Evolutionary conservation across 192 early-diverging fungal species (phyloP).

Genomic region (Rhizoclosmatium globosum): DNA sequence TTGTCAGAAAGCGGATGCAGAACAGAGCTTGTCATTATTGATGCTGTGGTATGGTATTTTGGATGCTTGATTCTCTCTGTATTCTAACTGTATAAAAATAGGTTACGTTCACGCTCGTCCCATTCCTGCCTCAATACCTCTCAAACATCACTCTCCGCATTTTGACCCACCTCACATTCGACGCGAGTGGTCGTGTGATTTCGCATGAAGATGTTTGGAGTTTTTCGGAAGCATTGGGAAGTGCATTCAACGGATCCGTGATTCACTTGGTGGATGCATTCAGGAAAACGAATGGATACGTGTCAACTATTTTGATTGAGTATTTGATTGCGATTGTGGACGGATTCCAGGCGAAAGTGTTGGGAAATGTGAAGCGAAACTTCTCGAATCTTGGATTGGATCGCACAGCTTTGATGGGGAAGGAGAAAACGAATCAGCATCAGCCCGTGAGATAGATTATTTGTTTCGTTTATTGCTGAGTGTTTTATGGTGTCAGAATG

Average conservation of each 20-base stretch:
- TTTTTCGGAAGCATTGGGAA: background rate
- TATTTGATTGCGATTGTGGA: background rate
- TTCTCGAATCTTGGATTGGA: slow-evolving; percentile 1
- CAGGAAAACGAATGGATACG: slow-evolving; percentile 7
- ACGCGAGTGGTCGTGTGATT: slow-evolving; percentile 9
- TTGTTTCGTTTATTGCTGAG: background rate
- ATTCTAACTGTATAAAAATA: too few species aligned
- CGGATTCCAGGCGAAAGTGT: background rate
- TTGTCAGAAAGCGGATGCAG: background rate
- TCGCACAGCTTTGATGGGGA: background rate
- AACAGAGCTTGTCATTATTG: slow-evolving; percentile 23
- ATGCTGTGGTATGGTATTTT: background rate
- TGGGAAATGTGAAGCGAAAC: background rate
- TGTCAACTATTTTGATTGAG: slow-evolving; percentile 4
- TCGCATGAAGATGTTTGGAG: slow-evolving; percentile 26
- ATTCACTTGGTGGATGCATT: background rate
- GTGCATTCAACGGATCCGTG: background rate
- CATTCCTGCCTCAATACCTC: slow-evolving; percentile 16
- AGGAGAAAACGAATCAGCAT: background rate
- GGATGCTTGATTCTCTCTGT: too few species aligned
- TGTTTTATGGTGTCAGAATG: background rate
- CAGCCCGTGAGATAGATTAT: background rate
- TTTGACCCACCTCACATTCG: background rate
- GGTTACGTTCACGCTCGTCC: slow-evolving; percentile 23
- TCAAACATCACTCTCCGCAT: background rate